Base-by-base conservation (phyloP, 139 green algal genomes). In the Mesostigma viride region DNA sequence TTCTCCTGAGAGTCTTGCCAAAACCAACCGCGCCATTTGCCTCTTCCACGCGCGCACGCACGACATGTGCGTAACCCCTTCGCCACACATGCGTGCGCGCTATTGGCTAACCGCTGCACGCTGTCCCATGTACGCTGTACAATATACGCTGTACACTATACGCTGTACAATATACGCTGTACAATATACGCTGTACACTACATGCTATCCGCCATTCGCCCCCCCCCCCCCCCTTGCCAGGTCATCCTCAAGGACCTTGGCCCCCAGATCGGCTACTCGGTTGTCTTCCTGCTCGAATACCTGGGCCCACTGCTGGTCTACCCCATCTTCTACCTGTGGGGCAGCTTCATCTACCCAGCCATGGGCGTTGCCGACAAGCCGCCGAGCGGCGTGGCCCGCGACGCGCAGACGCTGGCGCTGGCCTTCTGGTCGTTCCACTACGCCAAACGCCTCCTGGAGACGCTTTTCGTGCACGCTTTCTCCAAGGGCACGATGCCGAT, bases 221-320 rank as follows among this genome's bases (percentile, higher is more conserved):
- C n/a, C n/a, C n/a, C n/a, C n/a, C n/a, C n/a, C n/a, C n/a, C n/a
- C n/a, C n/a, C n/a, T n/a, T n/a, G n/a, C n/a, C n/a, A n/a, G n/a
- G 70, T 81, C 22, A 60, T 76, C 33, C 76, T 83, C 60, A 99
- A 99, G 80, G 93, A 99, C 70, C 83, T 99, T 26, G 93, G 93
- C 17, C 65, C 62, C 31, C 78, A 84, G 35, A 87, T 99, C 33
- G 84, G 82, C 46, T 99, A 95, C 79, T 65, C 67, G 3, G 94
- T 87, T 0, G 93, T 99, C 0, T 99, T 97, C 74, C 94, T 98
- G 76, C 94, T 84, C 77, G 93, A 99, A 74, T 99, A 99, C 75
- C 84, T 97, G 44, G 93, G 93, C 1, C 93, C 93, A 0, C 68
- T 99, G 75, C 48, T 88, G 22, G 77, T 96, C 40, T 99, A 95